A percentile compares a stretch with the other conserved stretches of the same genome.
Conservation (phyloP, 2,329 filamentous ascomycete genomes). For the Aureobasidium subglaciale region DNA sequence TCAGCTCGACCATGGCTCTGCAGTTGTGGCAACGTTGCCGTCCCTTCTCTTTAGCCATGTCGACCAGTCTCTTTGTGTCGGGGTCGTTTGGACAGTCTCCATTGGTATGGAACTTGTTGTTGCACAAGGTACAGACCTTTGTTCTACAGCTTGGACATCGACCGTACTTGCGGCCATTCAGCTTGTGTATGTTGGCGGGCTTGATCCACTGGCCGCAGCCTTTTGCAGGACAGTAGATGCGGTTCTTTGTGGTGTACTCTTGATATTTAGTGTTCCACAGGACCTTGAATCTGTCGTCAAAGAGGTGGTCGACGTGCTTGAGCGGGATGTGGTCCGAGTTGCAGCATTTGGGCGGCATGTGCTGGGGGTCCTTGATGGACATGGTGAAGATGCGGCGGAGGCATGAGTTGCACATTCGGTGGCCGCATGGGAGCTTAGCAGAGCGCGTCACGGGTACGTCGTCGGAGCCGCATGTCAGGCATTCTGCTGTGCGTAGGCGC, state of each 20-base stretch:
- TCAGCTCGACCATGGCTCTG: slow-evolving; percentile 65
- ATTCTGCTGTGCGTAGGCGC: slow-evolving; percentile 45
- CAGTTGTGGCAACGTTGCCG: slow-evolving; percentile 74
- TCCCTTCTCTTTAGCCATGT: slow-evolving; percentile 58
- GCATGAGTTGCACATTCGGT: slow-evolving; percentile 74
- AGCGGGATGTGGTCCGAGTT: slow-evolving; percentile 64
- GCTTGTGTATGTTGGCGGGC: slow-evolving; percentile 58
- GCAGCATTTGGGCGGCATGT: slow-evolving; percentile 84
- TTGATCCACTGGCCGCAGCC: slow-evolving; percentile 76
- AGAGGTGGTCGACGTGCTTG: slow-evolving; percentile 67
- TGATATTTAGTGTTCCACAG: slow-evolving; percentile 74
- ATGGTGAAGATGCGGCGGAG: slow-evolving; percentile 67
- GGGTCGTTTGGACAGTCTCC: slow-evolving; percentile 66
- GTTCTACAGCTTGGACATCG: slow-evolving; percentile 65
- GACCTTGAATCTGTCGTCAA: slow-evolving; percentile 66
- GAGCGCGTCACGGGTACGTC: slow-evolving; percentile 57
- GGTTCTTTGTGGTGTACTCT: slow-evolving; percentile 66
- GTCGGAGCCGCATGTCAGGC: slow-evolving; percentile 63
- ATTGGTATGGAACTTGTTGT: slow-evolving; percentile 63
- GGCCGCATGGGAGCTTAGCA: slow-evolving; percentile 67
- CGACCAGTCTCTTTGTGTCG: slow-evolving; percentile 56
- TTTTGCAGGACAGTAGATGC: slow-evolving; percentile 67
- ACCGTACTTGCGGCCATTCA: slow-evolving; percentile 55
- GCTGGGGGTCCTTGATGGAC: slow-evolving; percentile 67
- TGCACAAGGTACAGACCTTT: slow-evolving; percentile 68